Conservation (phyloP, 192 early-diverging fungal species). For the Fimicolochytrium jonesii region DNA sequence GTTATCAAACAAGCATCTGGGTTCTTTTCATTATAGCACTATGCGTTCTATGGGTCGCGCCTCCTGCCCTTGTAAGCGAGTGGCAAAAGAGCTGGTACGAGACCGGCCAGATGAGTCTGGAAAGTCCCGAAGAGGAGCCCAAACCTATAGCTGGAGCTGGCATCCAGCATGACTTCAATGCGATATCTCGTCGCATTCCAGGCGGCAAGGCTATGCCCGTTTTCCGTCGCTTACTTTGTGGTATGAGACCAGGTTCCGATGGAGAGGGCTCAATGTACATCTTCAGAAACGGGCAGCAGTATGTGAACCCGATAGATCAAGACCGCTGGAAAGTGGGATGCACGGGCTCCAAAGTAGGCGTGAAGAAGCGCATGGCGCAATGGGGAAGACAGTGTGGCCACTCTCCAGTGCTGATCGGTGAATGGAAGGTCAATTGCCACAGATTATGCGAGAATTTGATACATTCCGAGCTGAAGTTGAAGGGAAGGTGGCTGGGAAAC, state of each 20-base stretch:
- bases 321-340: constrained; percentile 7
- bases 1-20: too few species aligned
- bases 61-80: too few species aligned
- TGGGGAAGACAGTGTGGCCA: constrained; percentile 2
- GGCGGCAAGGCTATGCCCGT: background rate
- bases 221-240: background rate
- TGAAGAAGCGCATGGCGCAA: background rate
- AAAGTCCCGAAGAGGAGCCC: too few species aligned
- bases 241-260: background rate
- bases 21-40: too few species aligned
- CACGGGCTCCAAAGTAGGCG: background rate
- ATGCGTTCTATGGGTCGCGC: too few species aligned
- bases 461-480: constrained; percentile 1
- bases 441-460: constrained; percentile 10
- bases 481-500: constrained; percentile 6
- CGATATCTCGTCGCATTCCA: background rate
- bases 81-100: too few species aligned
- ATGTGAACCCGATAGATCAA: background rate
- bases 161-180: constrained; percentile 2
- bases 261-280: constrained; percentile 10
- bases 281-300: background rate
- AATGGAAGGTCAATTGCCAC: background rate
- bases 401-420: background rate
- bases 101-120: too few species aligned
- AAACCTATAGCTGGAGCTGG: too few species aligned